Percentiles rank a stretch among this genome's conserved stretches.
Evolutionary conservation across 1,284 basidiomycete species (phyloP).

Genomic region (Trametes versicolor): DNA sequence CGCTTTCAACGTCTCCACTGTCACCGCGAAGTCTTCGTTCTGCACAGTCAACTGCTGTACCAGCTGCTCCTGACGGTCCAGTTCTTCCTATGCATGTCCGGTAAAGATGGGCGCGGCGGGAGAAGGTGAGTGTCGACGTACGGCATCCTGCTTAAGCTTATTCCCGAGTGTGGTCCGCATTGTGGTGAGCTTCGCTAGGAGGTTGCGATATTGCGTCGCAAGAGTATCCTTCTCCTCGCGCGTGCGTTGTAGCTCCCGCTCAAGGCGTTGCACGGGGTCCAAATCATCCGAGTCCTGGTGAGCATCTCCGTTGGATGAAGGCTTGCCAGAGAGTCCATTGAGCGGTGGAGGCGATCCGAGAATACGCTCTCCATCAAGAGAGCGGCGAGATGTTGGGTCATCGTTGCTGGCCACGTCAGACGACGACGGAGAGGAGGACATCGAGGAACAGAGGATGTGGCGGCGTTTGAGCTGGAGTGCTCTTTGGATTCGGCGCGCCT

Average conservation of each 20-base stretch:
- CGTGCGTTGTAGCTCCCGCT: conserved; percentile 66
- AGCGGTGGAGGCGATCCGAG: conserved; percentile 39
- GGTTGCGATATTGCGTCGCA: conserved; percentile 85
- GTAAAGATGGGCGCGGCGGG: conserved; percentile 36
- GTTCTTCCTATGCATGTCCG: conserved; percentile 82
- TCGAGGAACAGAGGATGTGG: conserved; percentile 23
- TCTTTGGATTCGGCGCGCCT: neutral
- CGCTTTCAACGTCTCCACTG: conserved; percentile 78
- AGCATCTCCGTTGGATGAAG: conserved; percentile 35
- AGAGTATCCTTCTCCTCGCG: conserved; percentile 88
- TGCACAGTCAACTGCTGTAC: conserved; percentile 81
- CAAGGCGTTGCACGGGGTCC: conserved; percentile 63
- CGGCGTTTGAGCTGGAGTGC: conserved; percentile 14
- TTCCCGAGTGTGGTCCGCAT: conserved; percentile 96
- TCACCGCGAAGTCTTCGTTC: conserved; percentile 75
- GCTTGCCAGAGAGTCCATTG: conserved; percentile 38
- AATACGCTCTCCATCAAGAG: conserved; percentile 41
- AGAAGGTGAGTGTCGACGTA: conserved; percentile 56
- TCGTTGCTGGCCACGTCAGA: conserved; percentile 34
- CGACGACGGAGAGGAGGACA: conserved; percentile 33
- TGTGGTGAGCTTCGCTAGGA: conserved; percentile 89
- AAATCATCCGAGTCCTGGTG: conserved; percentile 40
- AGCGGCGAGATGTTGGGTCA: conserved; percentile 36
- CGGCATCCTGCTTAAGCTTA: conserved; percentile 96
- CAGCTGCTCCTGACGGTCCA: conserved; percentile 88